Conservation (phyloP, 2,329 filamentous ascomycete species). For the Neofusicoccum ribis region DNA sequence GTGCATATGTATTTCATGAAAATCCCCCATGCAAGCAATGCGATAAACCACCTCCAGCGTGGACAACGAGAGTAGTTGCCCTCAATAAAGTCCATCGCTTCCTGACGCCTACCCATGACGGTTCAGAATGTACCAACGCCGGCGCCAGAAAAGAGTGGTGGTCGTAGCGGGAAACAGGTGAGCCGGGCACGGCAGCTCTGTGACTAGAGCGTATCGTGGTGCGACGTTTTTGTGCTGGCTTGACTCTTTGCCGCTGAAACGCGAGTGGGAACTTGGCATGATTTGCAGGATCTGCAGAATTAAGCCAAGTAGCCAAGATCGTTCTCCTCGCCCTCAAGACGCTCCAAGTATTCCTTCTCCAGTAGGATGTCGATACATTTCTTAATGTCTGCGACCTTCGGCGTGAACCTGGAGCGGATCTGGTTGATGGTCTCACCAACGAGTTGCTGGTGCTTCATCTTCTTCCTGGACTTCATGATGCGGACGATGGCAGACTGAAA, state of each 20-base stretch:
- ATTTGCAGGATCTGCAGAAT: not conserved
- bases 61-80: not conserved
- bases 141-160: not conserved
- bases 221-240: not conserved
- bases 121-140: constrained; percentile 1
- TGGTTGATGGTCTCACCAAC: constrained; percentile 95
- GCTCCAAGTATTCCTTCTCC: constrained; percentile 98
- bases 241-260: not conserved
- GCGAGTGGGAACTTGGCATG: not conserved
- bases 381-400: constrained; percentile 94
- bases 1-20: not conserved
- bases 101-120: constrained; percentile 6
- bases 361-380: constrained; percentile 98
- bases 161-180: not conserved
- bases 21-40: constrained; percentile 6
- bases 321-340: constrained; percentile 82
- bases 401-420: constrained; percentile 88
- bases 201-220: not conserved
- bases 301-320: constrained; percentile 82
- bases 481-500: constrained; percentile 91
- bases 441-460: constrained; percentile 94
- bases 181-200: not conserved
- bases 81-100: not conserved
- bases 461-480: constrained; percentile 99
- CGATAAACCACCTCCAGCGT: not conserved